Conservation (phyloP, 176 grass and related monocot genomes). For the Puya raimondii region DNA sequence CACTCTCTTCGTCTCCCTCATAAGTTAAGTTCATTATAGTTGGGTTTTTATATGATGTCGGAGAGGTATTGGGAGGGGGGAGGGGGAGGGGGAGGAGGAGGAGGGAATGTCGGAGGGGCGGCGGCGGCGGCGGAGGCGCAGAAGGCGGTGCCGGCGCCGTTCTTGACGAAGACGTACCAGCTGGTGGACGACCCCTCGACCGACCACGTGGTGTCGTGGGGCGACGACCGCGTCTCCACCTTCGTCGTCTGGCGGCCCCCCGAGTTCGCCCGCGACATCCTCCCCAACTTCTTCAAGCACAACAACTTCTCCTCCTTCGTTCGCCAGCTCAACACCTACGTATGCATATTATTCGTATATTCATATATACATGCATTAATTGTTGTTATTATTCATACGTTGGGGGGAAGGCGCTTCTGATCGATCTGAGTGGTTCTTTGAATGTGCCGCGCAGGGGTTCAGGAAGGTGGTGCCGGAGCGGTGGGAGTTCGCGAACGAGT, state of each 20-base stretch:
- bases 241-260: conserved; percentile 94
- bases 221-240: conserved; percentile 78
- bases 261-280: conserved; percentile 91
- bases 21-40: no score
- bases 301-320: conserved; percentile 99
- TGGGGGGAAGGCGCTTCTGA: not conserved
- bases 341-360: not conserved
- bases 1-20: not conserved
- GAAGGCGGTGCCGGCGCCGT: conserved; percentile 90
- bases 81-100: not conserved
- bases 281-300: conserved; percentile 99
- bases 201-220: conserved; percentile 98
- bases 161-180: conserved; percentile 97
- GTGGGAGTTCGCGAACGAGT: conserved; percentile 24
- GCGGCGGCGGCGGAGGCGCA: conserved; percentile 45
- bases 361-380: not conserved
- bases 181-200: conserved; percentile 83
- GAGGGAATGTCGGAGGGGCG: conserved; percentile 45
- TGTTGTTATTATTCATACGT: no score
- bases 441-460: conserved; percentile 51
- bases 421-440: not conserved
- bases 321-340: conserved; percentile 99
- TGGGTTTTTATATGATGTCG: not conserved
- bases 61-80: not conserved
- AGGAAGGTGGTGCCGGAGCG: conserved; percentile 34